Base-by-base conservation (phyloP, 495 filamentous ascomycete genomes). In the Talaromyces borbonicus region DNA sequence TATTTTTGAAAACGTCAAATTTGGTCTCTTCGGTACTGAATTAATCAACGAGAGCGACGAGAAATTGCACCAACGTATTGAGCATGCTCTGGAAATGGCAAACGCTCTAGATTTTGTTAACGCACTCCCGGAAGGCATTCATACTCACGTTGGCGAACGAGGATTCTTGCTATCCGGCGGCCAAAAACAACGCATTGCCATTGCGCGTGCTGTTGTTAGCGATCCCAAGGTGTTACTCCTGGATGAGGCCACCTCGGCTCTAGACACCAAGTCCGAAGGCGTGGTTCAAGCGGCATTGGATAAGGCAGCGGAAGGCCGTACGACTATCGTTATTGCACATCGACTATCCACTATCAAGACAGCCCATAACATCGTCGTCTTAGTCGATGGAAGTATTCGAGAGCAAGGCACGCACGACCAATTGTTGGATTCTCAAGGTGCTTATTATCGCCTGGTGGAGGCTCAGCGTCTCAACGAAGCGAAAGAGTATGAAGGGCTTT, bases 181-280 rank as follows among this genome's bases (percentile, higher is more conserved):
- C 22, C 92, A 98, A 66, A 96, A 95, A 61, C 92, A 98, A 60
- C 85, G 92, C 49, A 92, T 96, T 59, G 78, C 79, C 3, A 84
- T 84, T 63, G 90, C 92, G 6, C 79, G 92, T 54, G 90, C 90
- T 24, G 80, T 98, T 46, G 87, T 97, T 22, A 87, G 81, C 36
- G 84, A 98, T 57, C 92, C 92, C n/a, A 93, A 92, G 68, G 87
- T 98, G 55, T 72, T 98, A 0, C 68, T 98, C 2, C 79, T 98
- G 12, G 92, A 98, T 55, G 92, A 98, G 63, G 92, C 92, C 16
- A 98, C 92, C 1, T 87, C 83, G 23, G 89, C 89, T 1, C 72
- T 98, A n/a, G 92, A 98, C 60, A 95, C 92, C 39, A 92, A 89
- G 57, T 89, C 86, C 11, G 92, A 98, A 66, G 87, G 87, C 25